Percentiles rank a stretch among this genome's conserved stretches.
These are phyloP conservation scores for Hypoxylon crocopeplum DNA, from an alignment of 495 filamentous ascomycete species.

Conservation along the genomic window DNA sequence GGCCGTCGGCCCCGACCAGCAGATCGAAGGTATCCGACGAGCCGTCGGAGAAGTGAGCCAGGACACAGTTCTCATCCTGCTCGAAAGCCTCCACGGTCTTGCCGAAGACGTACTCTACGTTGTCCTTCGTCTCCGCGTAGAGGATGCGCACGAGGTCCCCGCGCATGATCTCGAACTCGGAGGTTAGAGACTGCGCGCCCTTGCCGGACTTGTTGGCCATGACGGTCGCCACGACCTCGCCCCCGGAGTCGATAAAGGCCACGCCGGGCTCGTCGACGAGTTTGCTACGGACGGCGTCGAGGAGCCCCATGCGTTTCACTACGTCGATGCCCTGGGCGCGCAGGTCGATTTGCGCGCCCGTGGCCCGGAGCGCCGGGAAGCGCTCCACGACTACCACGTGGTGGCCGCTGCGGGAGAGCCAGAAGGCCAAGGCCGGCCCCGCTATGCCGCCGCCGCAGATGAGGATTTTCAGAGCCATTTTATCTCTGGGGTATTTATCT, in stretches of 20 bases:
- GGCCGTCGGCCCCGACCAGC: slow-evolving; percentile 57
- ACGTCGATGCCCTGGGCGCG: slow-evolving; percentile 55
- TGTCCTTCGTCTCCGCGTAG: slow-evolving; percentile 51
- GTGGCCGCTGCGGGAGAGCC: slow-evolving; percentile 56
- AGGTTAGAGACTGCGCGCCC: slow-evolving; percentile 53
- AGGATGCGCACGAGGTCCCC: too few species aligned
- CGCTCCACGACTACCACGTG: slow-evolving; percentile 62
- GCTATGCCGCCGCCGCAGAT: slow-evolving; percentile 46
- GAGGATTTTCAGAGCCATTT: slow-evolving; percentile 40
- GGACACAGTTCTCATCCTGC: slow-evolving; percentile 14
- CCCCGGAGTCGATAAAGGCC: slow-evolving; percentile 49
- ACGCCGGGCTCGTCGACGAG: slow-evolving; percentile 52
- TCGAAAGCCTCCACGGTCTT: slow-evolving; percentile 36
- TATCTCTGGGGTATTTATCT: neutral
- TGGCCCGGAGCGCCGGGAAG: slow-evolving; percentile 48
- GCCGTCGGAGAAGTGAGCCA: slow-evolving; percentile 42
- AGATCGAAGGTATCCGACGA: slow-evolving; percentile 47
- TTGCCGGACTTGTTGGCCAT: slow-evolving; percentile 48
- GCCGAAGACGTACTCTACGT: slow-evolving; percentile 56
- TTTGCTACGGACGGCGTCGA: slow-evolving; percentile 50
- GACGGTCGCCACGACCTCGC: slow-evolving; percentile 48
- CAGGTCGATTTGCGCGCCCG: slow-evolving; percentile 63
- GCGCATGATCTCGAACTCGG: slow-evolving; percentile 66
- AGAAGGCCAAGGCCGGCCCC: slow-evolving; percentile 59
- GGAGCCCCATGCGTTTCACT: slow-evolving; percentile 60